phyloP scores from a whole-genome alignment of 495 filamentous ascomycete genomes.

The Aspergillus incahuasiensis region DNA sequence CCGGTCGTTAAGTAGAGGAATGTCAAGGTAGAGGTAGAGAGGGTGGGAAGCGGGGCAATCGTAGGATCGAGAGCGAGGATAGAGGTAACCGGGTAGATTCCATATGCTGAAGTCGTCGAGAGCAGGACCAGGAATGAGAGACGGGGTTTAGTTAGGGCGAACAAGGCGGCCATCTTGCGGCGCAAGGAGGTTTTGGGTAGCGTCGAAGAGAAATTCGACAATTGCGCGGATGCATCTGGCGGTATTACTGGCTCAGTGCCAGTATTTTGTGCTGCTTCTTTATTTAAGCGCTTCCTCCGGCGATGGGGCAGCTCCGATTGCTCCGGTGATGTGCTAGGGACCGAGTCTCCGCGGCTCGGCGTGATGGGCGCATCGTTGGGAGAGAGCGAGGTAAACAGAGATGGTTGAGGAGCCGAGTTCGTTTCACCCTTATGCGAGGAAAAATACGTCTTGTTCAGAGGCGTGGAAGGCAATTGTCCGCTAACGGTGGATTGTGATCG shows the following conservation, averaged over 20 bases:
- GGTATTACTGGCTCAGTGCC: slow-evolving; percentile 49
- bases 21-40: slow-evolving; percentile 83
- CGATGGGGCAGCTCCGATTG: slow-evolving; percentile 44
- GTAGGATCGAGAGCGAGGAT: slow-evolving; percentile 51
- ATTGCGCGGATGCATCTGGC: slow-evolving; percentile 75
- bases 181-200: slow-evolving; percentile 65
- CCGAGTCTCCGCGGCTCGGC: not conserved
- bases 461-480: slow-evolving; percentile 21
- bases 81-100: slow-evolving; percentile 76
- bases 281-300: slow-evolving; percentile 48
- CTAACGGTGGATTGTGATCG: slow-evolving; percentile 27
- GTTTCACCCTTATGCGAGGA: slow-evolving; percentile 30
- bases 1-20: slow-evolving; percentile 88
- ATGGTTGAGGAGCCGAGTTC: slow-evolving; percentile 18
- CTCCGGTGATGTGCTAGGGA: slow-evolving; percentile 10
- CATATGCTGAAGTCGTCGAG: slow-evolving; percentile 86
- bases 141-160: slow-evolving; percentile 91
- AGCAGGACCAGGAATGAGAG: slow-evolving; percentile 88
- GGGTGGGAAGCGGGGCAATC: slow-evolving; percentile 69
- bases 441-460: slow-evolving; percentile 40
- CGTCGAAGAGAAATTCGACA: slow-evolving; percentile 68
- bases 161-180: slow-evolving; percentile 73
- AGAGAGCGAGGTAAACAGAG: slow-evolving; percentile 28
- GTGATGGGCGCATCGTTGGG: slow-evolving; percentile 17
- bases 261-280: slow-evolving; percentile 22